A percentile compares a stretch with the other conserved stretches of the same genome.
phyloP scores from a whole-genome alignment of 495 filamentous ascomycete species.

The Parathielavia hyrcaniae region DNA sequence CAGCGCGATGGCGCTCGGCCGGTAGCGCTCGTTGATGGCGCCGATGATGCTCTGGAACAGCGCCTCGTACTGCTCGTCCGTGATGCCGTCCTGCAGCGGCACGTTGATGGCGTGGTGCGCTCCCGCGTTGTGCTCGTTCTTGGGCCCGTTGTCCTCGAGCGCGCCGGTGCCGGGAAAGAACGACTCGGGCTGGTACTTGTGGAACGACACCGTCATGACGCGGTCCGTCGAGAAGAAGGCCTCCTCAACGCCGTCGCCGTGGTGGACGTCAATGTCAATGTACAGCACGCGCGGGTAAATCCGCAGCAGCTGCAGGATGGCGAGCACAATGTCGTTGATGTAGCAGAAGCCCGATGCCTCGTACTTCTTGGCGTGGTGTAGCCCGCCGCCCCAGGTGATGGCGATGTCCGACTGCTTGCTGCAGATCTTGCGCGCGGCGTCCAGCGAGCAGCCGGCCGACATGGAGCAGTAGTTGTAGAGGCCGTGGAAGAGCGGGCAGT shows the following conservation, averaged over 20 bases:
- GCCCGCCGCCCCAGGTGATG: slow-evolving; percentile 94
- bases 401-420: slow-evolving; percentile 86
- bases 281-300: slow-evolving; percentile 92
- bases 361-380: slow-evolving; percentile 96
- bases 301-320: slow-evolving; percentile 90
- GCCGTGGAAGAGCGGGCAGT: slow-evolving; percentile 95
- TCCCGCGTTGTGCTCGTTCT: slow-evolving; percentile 77
- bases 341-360: slow-evolving; percentile 98
- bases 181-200: slow-evolving; percentile 83
- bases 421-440: slow-evolving; percentile 84
- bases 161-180: slow-evolving; percentile 97
- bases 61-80: slow-evolving; percentile 80
- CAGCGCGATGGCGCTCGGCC: slow-evolving; percentile 80
- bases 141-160: slow-evolving; percentile 81
- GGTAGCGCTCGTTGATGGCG: slow-evolving; percentile 66
- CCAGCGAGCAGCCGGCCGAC: slow-evolving; percentile 82
- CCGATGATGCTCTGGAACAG: slow-evolving; percentile 80
- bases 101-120: slow-evolving; percentile 97
- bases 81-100: slow-evolving; percentile 89
- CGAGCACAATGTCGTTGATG: slow-evolving; percentile 96
- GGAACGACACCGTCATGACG: slow-evolving; percentile 97
- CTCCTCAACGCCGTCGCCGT: slow-evolving; percentile 96
- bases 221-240: slow-evolving; percentile 97
- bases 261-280: slow-evolving; percentile 97
- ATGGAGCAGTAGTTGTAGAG: slow-evolving; percentile 91